Evolutionary conservation across 2,329 filamentous ascomycete genomes (phyloP).

Genomic region (Passalora sequoiae): DNA sequence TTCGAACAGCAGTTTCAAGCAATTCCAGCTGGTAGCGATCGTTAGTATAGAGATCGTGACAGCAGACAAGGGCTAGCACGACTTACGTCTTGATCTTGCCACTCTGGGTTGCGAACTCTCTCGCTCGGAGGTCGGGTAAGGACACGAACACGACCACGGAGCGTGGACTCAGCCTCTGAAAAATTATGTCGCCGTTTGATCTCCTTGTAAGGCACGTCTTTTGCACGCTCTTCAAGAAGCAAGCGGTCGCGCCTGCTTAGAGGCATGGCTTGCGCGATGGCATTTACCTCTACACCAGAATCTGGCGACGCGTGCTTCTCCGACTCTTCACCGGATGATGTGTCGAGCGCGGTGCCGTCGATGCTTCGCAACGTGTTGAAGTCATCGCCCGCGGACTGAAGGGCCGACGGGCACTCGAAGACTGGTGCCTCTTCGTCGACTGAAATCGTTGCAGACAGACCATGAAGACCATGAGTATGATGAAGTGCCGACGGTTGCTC

Average conservation of each 20-base stretch:
- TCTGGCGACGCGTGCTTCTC: no score
- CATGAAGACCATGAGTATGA: neutral
- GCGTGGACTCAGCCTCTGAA: conserved; percentile 63
- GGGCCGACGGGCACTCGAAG: neutral
- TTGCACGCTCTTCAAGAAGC: conserved; percentile 48
- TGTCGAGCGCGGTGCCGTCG: conserved; percentile 2
- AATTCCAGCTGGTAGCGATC: no score
- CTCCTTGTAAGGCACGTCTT: conserved; percentile 58
- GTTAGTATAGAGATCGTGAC: neutral
- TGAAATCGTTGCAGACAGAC: conserved; percentile 1
- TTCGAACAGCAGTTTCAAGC: no score
- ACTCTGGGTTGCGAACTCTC: conserved; percentile 61
- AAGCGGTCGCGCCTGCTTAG: conserved; percentile 23
- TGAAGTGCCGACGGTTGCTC: no score
- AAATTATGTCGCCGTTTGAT: conserved; percentile 55
- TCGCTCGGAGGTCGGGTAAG: conserved; percentile 60
- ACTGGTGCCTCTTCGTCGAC: neutral
- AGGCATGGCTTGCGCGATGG: conserved; percentile 17
- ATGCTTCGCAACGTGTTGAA: neutral
- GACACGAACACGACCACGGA: conserved; percentile 62
- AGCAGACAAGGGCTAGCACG: no score
- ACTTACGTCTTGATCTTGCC: conserved; percentile 61
- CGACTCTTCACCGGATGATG: conserved; percentile 2
- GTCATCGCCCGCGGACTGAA: neutral
- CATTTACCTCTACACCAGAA: conserved; percentile 7